Evolutionary conservation across 2,329 filamentous ascomycete genomes (phyloP).

Genomic region (Neophaeococcomyces mojaviensis): DNA sequence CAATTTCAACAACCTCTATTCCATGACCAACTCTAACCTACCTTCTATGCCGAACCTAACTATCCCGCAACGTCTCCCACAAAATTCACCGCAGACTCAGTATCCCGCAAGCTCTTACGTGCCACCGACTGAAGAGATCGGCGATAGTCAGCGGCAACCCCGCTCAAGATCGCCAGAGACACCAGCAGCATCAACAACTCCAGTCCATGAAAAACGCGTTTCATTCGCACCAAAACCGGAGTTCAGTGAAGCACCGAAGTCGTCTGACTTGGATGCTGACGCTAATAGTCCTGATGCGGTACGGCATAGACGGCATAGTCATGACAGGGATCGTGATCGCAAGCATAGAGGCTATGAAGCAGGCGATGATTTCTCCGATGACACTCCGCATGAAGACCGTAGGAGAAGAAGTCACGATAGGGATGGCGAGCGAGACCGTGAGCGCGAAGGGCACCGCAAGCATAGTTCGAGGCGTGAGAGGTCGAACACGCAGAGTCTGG

Average conservation of each 20-base stretch:
- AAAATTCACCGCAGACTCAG: not conserved
- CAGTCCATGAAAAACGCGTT: constrained; percentile 17
- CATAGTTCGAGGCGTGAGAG: constrained; percentile 2
- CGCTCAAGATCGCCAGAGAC: constrained; percentile 5
- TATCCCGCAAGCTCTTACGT: constrained; percentile 3
- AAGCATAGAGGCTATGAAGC: constrained; percentile 6
- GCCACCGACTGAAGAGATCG: constrained; percentile 8
- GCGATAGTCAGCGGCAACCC: constrained; percentile 8
- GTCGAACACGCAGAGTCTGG: not conserved
- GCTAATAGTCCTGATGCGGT: constrained; percentile 12
- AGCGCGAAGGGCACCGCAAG: constrained; percentile 5
- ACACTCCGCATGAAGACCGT: constrained; percentile 17
- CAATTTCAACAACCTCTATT: not conserved
- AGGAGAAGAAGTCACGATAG: constrained; percentile 7
- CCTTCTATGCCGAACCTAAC: constrained; percentile 6
- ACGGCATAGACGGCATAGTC: constrained; percentile 13
- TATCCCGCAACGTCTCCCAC: not conserved
- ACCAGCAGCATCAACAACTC: constrained; percentile 10
- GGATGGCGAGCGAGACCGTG: constrained; percentile 6
- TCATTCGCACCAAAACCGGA: constrained; percentile 20
- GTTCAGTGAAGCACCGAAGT: constrained; percentile 8
- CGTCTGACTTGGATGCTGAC: constrained; percentile 9
- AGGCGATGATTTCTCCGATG: constrained; percentile 14
- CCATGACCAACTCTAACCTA: not conserved
- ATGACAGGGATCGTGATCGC: constrained; percentile 19